Evolutionary conservation across 306 rosid genomes (phyloP), one percentile per base, ranked within the genome.

Genomic region (Medicago lupulina): DNA sequence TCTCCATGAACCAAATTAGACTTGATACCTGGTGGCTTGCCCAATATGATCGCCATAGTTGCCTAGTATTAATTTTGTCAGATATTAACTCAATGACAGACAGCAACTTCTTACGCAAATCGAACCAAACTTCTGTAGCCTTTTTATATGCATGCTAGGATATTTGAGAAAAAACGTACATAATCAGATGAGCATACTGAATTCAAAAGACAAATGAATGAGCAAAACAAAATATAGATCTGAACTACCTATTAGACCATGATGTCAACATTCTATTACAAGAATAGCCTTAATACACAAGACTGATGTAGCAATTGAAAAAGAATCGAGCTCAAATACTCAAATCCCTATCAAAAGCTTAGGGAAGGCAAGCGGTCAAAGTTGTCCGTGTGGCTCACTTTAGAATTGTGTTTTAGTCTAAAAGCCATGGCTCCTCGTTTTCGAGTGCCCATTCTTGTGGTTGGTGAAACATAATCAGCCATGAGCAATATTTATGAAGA

Each of bases 81-180:
- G 80, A 70, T 44, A 87, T 81, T 76, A 86, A 79, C 10, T 87
- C 77, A 84, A 84, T 63, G 53, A 97, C 96, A 28, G 97, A 72
- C 57, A 88, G 71, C 79, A 95, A 82, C 61, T 95, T 96, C 47
- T 85, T 74, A 3, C 99, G 92, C 78, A 95, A 86, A 79, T 88
- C 90, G 67, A 90, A 85, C 99, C 99, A 95, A 86, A 95, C 88
- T 82, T 88, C 91, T 67, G 99, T 92, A 59, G 97, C 99, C 79
- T 78, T 83, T 84, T 85, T 83, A 79, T 92, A 95, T 85, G 88
- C 85, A 47, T 80, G 91, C 99, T 95, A 76, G 46, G 50, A 64
- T 63, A 39, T 59, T 75, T 53, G 74, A 67, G 21, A 60, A 21
- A 15, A 41, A 57, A 60, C 10, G 16, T 41, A 74, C 49, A 79